Evolutionary conservation across 768 basidiomycete genomes (phyloP).

Genomic region (Lactarius pseudohatsudake): DNA sequence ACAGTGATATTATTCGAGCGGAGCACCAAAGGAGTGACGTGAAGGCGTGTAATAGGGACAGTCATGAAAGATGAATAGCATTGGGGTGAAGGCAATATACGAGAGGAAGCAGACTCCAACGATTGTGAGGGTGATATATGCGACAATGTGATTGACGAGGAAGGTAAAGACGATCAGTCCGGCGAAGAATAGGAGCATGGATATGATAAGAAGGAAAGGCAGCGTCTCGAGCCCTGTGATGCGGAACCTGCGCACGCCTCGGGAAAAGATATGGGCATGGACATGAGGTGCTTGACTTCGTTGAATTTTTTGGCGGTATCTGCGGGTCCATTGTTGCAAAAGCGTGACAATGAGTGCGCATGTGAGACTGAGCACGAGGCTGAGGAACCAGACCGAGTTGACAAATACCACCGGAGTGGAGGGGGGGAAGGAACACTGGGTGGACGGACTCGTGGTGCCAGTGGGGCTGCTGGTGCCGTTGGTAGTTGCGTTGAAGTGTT

Average conservation of each 20-base stretch:
- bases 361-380: neutral
- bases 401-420: too few species aligned
- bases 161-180: conserved; percentile 7
- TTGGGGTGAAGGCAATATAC: neutral
- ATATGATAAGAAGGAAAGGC: neutral
- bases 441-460: too few species aligned
- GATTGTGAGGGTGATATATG: neutral
- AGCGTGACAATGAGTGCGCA: conserved; percentile 6
- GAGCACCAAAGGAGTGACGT: neutral
- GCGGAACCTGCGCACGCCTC: conserved; percentile 41
- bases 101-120: neutral
- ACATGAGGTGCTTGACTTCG: neutral
- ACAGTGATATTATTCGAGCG: too few species aligned
- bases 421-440: too few species aligned
- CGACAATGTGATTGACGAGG: neutral
- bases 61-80: neutral
- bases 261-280: conserved; percentile 33
- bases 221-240: conserved; percentile 42
- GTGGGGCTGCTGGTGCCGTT: too few species aligned
- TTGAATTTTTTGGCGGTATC: neutral
- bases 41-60: neutral
- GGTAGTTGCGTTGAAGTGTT: too few species aligned
- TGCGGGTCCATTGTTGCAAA: conserved; percentile 5
- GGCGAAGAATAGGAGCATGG: neutral
- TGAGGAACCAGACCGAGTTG: conserved; percentile 5